Base-by-base conservation (phyloP, 768 basidiomycete species). In the Lanmaoa rubissima region DNA sequence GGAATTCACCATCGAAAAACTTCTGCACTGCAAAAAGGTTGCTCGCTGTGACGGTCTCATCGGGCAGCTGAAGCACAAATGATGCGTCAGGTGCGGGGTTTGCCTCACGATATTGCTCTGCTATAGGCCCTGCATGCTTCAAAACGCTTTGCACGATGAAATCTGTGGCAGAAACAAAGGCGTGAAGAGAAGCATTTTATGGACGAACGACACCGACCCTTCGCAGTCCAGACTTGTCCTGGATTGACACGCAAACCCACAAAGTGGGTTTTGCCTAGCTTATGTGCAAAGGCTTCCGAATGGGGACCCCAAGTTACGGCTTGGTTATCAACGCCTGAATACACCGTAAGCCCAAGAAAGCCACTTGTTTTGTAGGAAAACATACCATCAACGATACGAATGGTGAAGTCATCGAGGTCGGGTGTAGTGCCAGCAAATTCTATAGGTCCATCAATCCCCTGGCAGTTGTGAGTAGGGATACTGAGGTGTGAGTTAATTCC, bases 11-110 rank as follows among this genome's bases (percentile, higher is more conserved):
- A 12, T 92, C 87, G 58, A 89, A 93, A 5, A 78, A 77, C 68
- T 94, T 95, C 71, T 98, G 95, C 46, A 95, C 80, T 12, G 89
- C 94, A 66, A 80, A 94, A 28, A 97, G 77, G 66, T 94, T 96
- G 70, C 88, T 88, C 41, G 79, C 82, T 13, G 80, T 78, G 53
- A 85, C 79, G 9, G 84, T 76, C 47, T 92, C 87, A 63, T 97
- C 87, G 2, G 90, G 80, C 3, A 97, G 75, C 40, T 86, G 85
- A 11, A 95, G 78, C 14, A 89, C 70, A 62, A 87, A 90, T 4
- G 94, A 88, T 1, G 95, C 87, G 64, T 95, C 91, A 0, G 95
- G 95, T 1, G 73, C 70, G 28, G 72, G 62, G 7, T 77, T 79
- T 9, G 64, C 62, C 39, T 69, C 51, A 61, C 77, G 78, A 72